phyloP scores from a whole-genome alignment of 1,284 basidiomycete species.

The Marasmius sp. region DNA sequence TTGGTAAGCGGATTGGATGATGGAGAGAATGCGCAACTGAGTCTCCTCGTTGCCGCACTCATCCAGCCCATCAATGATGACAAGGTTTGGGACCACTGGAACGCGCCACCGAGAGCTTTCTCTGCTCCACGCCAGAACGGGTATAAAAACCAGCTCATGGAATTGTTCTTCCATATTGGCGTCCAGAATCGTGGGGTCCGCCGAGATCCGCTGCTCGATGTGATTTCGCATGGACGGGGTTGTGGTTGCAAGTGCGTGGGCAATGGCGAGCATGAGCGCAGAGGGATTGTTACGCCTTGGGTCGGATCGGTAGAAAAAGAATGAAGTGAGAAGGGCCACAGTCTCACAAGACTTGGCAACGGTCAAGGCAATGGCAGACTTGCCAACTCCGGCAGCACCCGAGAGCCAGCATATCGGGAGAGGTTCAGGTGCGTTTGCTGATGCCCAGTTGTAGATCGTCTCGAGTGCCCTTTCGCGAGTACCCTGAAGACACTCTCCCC shows the following conservation, averaged over 20 bases:
- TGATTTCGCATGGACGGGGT: not conserved
- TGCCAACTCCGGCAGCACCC: conserved; percentile 18
- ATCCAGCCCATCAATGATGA: no score
- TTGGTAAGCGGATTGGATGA: not conserved
- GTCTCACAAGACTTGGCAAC: conserved; percentile 12
- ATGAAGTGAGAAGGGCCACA: conserved; percentile 8
- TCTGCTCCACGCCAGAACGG: no score
- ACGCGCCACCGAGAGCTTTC: no score
- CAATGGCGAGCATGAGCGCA: conserved; percentile 1
- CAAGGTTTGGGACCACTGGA: no score
- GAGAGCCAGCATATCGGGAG: conserved; percentile 15
- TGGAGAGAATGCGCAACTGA: not conserved
- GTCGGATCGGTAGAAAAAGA: conserved; percentile 17
- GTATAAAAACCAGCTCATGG: not conserved
- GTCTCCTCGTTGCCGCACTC: no score
- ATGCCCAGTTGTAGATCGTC: conserved; percentile 11
- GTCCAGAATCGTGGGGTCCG: not conserved
- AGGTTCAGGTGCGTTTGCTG: not conserved
- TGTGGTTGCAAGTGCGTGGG: not conserved
- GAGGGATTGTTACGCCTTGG: not conserved
- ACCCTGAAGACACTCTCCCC: conserved; percentile 10
- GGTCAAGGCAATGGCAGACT: conserved; percentile 19
- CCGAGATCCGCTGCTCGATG: not conserved
- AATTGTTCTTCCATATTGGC: conserved; percentile 1
- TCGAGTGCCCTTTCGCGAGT: conserved; percentile 13